Percentiles rank a stretch among this genome's conserved stretches.
Evolutionary conservation across 2,329 filamentous ascomycete species (phyloP).

Genomic region (Ceratocystis colombiana): DNA sequence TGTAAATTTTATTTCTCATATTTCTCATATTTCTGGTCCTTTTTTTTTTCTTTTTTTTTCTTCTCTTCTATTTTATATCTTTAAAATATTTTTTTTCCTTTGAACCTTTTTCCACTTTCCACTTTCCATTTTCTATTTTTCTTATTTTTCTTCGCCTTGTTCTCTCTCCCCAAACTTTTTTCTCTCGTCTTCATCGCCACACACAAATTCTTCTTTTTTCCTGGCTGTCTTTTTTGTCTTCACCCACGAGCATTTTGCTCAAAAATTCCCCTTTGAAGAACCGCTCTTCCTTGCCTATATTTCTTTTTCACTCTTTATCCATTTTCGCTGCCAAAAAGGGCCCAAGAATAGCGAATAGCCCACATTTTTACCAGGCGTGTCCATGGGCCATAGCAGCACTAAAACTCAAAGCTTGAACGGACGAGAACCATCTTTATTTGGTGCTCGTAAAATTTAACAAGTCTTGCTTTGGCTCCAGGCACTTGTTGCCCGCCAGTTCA

Average conservation of each 20-base stretch:
- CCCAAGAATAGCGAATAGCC: slow-evolving; percentile 9
- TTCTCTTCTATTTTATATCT: not conserved
- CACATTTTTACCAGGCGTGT: not conserved
- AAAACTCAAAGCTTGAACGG: not conserved
- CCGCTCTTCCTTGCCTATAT: not conserved
- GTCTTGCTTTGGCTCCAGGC: not conserved
- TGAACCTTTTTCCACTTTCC: not conserved
- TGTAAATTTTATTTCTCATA: not conserved
- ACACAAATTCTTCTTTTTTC: slow-evolving; percentile 1
- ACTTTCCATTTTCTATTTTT: slow-evolving; percentile 11
- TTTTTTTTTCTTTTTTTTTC: not conserved
- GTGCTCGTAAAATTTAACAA: not conserved
- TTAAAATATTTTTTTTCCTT: not conserved
- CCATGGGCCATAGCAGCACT: slow-evolving; percentile 9
- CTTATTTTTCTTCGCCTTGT: slow-evolving; percentile 10
- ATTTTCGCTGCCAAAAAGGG: not conserved
- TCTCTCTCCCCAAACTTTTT: not conserved
- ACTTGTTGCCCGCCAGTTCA: not conserved
- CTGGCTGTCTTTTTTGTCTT: not conserved
- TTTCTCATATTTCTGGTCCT: not conserved
- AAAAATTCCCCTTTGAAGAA: not conserved
- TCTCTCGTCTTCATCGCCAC: not conserved
- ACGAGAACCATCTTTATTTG: not conserved
- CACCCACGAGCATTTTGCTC: not conserved
- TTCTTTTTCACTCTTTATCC: not conserved